Evolutionary conservation across 345 rosid species (phyloP).

Genomic region (Syzygium jambos): DNA sequence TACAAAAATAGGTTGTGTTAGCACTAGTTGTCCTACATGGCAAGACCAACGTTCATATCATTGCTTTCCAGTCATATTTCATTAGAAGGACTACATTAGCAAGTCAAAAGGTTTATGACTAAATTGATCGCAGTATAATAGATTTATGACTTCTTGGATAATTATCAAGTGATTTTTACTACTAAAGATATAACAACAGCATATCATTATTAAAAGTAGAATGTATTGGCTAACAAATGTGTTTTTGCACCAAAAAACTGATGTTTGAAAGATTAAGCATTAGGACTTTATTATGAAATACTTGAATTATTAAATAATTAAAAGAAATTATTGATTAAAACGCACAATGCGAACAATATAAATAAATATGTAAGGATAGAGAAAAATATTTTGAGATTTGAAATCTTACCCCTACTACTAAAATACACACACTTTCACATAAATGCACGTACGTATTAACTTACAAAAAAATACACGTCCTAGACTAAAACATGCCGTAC

Average conservation of each 20-base stretch:
- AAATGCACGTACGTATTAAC: neutral
- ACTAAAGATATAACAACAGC: neutral
- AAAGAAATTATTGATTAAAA: neutral
- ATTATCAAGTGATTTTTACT: neutral
- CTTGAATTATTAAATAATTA: neutral
- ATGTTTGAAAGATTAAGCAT: neutral
- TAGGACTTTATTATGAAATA: neutral
- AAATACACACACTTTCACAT: neutral
- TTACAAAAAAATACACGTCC: neutral
- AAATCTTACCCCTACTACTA: neutral
- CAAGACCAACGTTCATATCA: neutral
- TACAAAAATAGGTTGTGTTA: too few species aligned
- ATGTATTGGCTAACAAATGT: neutral
- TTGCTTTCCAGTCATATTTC: accelerated
- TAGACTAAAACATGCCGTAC: neutral
- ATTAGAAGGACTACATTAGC: too few species aligned
- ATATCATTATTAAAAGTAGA: neutral
- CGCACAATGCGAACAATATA: neutral
- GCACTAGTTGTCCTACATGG: too few species aligned
- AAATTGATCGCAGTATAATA: accelerated
- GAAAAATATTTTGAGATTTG: neutral
- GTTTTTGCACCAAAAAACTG: neutral
- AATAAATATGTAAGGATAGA: neutral
- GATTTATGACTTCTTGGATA: accelerated
- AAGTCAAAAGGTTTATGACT: neutral